Conservation (phyloP, 768 basidiomycete species). For the Boletus rex-veris region DNA sequence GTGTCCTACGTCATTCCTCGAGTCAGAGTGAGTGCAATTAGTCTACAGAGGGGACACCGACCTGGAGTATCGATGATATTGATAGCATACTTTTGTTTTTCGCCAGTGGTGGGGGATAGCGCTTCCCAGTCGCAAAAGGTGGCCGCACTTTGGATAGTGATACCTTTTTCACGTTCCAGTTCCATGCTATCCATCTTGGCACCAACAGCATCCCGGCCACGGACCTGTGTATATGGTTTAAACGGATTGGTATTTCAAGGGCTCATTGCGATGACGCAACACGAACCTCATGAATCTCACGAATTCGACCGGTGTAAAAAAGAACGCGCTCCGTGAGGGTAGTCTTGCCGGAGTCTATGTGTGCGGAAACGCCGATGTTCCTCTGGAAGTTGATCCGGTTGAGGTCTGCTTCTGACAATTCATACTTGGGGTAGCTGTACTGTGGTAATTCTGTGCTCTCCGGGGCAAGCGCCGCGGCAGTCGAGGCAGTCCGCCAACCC, state of each 20-base stretch:
- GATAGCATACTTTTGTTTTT: constrained; percentile 81
- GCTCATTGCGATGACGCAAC: background rate
- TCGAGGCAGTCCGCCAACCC: constrained; percentile 40
- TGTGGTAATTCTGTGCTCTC: constrained; percentile 15
- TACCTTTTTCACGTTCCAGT: constrained; percentile 96
- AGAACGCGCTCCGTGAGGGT: constrained; percentile 95
- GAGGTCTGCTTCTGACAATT: constrained; percentile 63
- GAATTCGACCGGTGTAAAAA: constrained; percentile 93
- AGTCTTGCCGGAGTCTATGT: constrained; percentile 97
- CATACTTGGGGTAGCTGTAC: constrained; percentile 35
- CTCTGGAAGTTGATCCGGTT: constrained; percentile 70
- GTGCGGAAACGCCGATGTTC: constrained; percentile 95
- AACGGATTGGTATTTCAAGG: background rate
- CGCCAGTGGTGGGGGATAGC: constrained; percentile 52
- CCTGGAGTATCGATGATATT: constrained; percentile 99
- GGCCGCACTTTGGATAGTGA: constrained; percentile 98
- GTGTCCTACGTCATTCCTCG: constrained; percentile 59
- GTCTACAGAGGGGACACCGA: constrained; percentile 18
- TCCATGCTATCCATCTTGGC: constrained; percentile 99
- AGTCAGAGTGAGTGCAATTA: background rate
- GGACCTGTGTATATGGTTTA: constrained; percentile 48
- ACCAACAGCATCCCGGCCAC: constrained; percentile 92
- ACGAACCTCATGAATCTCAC: constrained; percentile 93
- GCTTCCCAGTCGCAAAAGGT: constrained; percentile 98
- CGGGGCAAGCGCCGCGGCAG: constrained; percentile 33